Evolutionary conservation across 2,329 filamentous ascomycete genomes (phyloP).

Genomic region (Dryadomyces quercus-mongolicae): DNA sequence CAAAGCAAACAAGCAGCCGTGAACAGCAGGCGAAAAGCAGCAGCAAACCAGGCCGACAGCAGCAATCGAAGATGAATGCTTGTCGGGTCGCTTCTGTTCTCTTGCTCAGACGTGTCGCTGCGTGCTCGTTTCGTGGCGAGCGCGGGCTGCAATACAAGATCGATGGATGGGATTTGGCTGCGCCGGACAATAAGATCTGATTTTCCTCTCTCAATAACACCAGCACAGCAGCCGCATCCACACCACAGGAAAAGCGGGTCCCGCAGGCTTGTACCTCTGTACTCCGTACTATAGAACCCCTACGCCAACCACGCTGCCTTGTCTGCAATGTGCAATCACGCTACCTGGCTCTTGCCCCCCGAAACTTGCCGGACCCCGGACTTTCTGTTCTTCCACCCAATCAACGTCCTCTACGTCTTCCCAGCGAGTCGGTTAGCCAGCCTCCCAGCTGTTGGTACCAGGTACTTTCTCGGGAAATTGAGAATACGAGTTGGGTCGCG

Average conservation of each 20-base stretch:
- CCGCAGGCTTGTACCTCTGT: slow-evolving; percentile 2
- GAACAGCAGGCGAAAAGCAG: neutral
- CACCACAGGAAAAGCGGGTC: slow-evolving; percentile 6
- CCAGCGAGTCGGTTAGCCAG: slow-evolving; percentile 4
- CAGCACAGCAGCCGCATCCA: slow-evolving; percentile 12
- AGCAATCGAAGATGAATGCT: no score
- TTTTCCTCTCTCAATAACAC: slow-evolving; percentile 15
- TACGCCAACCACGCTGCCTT: neutral
- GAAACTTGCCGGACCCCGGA: slow-evolving; percentile 6
- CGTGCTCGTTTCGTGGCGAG: neutral
- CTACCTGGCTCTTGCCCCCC: neutral
- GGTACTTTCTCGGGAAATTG: slow-evolving; percentile 5
- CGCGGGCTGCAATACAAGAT: neutral
- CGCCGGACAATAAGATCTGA: slow-evolving; percentile 12
- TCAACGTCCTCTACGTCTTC: slow-evolving; percentile 1
- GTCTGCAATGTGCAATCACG: neutral
- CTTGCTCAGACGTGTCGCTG: neutral
- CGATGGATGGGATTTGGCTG: slow-evolving; percentile 6
- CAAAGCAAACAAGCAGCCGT: neutral
- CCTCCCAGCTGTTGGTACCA: slow-evolving; percentile 2
- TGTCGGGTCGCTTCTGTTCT: neutral
- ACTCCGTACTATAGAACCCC: neutral
- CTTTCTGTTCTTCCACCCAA: slow-evolving; percentile 13
- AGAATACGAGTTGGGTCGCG: neutral
- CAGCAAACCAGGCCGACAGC: neutral